phyloP scores from a whole-genome alignment of 768 basidiomycete genomes.

The Suillus alpinus region DNA sequence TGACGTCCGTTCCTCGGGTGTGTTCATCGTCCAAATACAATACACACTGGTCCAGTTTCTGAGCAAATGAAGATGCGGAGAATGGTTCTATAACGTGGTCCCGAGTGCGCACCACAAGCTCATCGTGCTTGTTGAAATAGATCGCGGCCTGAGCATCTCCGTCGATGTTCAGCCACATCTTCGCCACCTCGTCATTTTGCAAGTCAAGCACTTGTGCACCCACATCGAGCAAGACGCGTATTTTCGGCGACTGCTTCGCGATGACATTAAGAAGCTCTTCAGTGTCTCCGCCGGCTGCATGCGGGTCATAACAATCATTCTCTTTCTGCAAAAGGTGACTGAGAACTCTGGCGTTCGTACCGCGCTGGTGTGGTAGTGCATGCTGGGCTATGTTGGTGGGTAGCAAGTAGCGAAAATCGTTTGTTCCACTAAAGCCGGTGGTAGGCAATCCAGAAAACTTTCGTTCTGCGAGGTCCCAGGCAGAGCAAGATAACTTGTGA shows the following conservation, averaged over 20 bases:
- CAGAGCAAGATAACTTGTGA: slow-evolving; percentile 44
- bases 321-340: slow-evolving; percentile 26
- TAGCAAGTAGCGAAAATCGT: slow-evolving; percentile 39
- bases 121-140: slow-evolving; percentile 39
- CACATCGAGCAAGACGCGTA: slow-evolving; percentile 49
- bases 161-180: slow-evolving; percentile 12
- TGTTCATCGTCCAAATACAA: slow-evolving; percentile 56
- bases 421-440: slow-evolving; percentile 58
- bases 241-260: slow-evolving; percentile 27
- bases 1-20: slow-evolving; percentile 47
- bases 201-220: slow-evolving; percentile 55
- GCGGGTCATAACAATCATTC: slow-evolving; percentile 35
- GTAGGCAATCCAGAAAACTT: slow-evolving; percentile 28
- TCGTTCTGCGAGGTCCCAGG: slow-evolving; percentile 50
- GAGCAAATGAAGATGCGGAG: slow-evolving; percentile 34
- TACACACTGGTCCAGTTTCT: slow-evolving; percentile 39
- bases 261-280: slow-evolving; percentile 30
- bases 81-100: slow-evolving; percentile 36
- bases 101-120: slow-evolving; percentile 31
- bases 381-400: slow-evolving; percentile 16
- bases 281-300: slow-evolving; percentile 14
- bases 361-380: slow-evolving; percentile 36
- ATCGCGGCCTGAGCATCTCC: slow-evolving; percentile 37
- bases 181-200: slow-evolving; percentile 38
- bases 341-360: slow-evolving; percentile 43